Conservation (phyloP, 2,329 filamentous ascomycete genomes). For the Pseudogymnoascus sp. region DNA sequence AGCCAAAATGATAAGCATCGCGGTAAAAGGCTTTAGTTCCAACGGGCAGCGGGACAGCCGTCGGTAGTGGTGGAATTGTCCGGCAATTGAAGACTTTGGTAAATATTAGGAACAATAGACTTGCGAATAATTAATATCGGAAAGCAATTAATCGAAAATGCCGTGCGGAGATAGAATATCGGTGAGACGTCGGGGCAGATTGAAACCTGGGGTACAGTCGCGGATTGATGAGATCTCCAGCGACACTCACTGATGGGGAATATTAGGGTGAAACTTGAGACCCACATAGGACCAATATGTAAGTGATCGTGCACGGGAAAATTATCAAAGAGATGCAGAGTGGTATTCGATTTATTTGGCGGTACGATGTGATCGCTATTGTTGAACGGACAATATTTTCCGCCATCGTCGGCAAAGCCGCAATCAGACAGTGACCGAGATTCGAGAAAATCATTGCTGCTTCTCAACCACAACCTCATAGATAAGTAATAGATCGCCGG, state of each 20-base stretch:
- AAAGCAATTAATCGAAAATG: neutral
- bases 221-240: neutral
- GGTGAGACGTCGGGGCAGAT: neutral
- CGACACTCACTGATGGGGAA: neutral
- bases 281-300: neutral
- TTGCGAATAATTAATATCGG: neutral
- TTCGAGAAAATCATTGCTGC: neutral
- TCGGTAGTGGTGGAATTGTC: neutral
- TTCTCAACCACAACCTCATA: neutral
- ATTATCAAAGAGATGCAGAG: neutral
- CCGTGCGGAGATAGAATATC: neutral
- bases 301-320: conserved; percentile 1
- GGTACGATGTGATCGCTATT: neutral
- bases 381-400: neutral
- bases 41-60: neutral
- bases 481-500: neutral
- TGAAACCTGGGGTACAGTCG: neutral
- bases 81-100: neutral
- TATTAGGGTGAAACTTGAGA: neutral
- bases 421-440: neutral
- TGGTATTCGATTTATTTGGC: neutral
- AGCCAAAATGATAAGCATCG: neutral
- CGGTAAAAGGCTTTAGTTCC: neutral
- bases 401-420: neutral
- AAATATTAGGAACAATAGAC: neutral